A percentile compares a stretch with the other conserved stretches of the same genome.
Evolutionary conservation across 306 rosid species (phyloP).

Genomic region (Dryas drummondii): DNA sequence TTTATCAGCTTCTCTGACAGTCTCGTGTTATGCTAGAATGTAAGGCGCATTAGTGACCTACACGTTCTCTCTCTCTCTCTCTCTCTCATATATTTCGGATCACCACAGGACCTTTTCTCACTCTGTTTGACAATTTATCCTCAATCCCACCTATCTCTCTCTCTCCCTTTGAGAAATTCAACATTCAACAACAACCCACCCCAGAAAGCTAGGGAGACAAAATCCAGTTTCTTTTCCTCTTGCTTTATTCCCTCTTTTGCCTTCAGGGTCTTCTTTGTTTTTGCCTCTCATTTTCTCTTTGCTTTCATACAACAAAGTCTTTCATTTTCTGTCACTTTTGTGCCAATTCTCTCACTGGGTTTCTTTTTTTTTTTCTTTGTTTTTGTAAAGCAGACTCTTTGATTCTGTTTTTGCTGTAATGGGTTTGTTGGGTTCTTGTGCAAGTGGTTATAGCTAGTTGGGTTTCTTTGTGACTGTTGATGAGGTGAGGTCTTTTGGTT

Average conservation of each 20-base stretch:
- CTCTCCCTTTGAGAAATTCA: constrained; percentile 23
- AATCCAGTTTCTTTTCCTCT: constrained; percentile 11
- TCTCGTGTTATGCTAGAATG: constrained; percentile 14
- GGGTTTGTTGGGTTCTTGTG: constrained; percentile 12
- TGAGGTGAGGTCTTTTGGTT: constrained; percentile 27
- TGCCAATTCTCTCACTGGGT: constrained; percentile 2
- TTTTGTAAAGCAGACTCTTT: not conserved
- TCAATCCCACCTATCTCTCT: constrained; percentile 11
- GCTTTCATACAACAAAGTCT: constrained; percentile 8
- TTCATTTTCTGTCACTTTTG: constrained; percentile 8
- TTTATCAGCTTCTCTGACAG: not conserved
- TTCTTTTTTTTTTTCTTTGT: not conserved
- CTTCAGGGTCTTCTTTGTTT: constrained; percentile 5
- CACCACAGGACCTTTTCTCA: constrained; percentile 47
- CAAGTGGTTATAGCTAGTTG: constrained; percentile 3
- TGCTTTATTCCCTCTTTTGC: constrained; percentile 3
- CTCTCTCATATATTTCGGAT: constrained; percentile 51
- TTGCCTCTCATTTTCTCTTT: constrained; percentile 22
- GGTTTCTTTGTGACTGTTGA: constrained; percentile 1
- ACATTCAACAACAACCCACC: constrained; percentile 40
- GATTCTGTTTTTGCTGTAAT: constrained; percentile 7
- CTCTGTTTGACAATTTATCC: not conserved
- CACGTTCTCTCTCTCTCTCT: constrained; percentile 24
- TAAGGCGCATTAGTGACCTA: constrained; percentile 14
- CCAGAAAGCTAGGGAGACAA: constrained; percentile 30